Evolutionary conservation across 164 flowering plant genomes (phyloP), one percentile per base, ranked within the genome.

Genomic region (Euptelea pleiosperma): DNA sequence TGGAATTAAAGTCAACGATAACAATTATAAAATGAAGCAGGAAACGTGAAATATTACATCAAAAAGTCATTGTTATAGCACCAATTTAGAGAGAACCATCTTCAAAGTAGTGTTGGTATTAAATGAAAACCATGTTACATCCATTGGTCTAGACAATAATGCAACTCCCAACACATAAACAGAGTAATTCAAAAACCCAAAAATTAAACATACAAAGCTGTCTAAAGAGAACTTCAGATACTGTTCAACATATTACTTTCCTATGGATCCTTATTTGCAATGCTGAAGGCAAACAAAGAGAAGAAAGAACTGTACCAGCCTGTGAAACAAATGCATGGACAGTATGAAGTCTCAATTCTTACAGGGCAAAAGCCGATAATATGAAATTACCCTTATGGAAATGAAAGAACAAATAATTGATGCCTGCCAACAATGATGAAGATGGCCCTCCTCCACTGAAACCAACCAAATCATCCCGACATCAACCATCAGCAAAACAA

Each of bases 221-320:
- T 18, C 28, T 5, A 9, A 43, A 21, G 24, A 43, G 35, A 42
- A 39, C 31, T 55, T 25, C 31, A 24, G 30, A 39, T 2, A 8
- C 34, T 11, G 24, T 29, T 36, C 33, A 55, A 55, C 9, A 41
- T 9, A 55, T 30, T 18, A 41, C 59, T 47, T 55, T 40, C 33
- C 42, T 8, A 40, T 28, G 6, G 14, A 41, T 28, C 25, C 48
- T 19, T 35, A 35, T 19, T 35, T 53, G 42, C 47, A 55, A 8
- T 40, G 47, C n/a, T n/a, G 24, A 42, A 18, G 14, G 36, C 48
- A 16, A 30, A 57, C n/a, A 21, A 33, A 46, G 10, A 33, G 19
- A 46, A 57, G 24, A 15, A 21, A 25, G n/a, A 21, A 44, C 42
- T 46, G 6, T 12, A 35, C 37, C 19, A 50, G 25, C 54, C 30